These are phyloP conservation scores for Teratosphaeria zuluensis DNA, from an alignment of 2,329 filamentous ascomycete species.

Conservation along the genomic window DNA sequence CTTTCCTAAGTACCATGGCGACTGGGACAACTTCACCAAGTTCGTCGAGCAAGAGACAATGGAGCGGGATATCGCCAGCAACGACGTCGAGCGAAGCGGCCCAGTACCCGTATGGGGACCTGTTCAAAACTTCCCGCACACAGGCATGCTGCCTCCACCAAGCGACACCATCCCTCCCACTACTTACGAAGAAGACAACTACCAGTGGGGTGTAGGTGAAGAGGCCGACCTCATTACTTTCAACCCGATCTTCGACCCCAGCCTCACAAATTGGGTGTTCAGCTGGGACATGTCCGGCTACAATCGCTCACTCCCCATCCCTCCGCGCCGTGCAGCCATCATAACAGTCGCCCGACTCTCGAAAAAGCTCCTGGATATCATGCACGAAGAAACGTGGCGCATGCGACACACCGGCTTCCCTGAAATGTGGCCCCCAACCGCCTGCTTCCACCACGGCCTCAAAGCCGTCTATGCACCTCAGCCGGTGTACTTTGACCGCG, in stretches of 20 bases:
- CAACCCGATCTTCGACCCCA: slow-evolving; percentile 69
- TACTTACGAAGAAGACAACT: slow-evolving; percentile 52
- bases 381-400: slow-evolving; percentile 66
- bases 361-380: slow-evolving; percentile 59
- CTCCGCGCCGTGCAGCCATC: slow-evolving; percentile 66
- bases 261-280: slow-evolving; percentile 64
- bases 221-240: slow-evolving; percentile 66
- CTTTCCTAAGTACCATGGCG: slow-evolving; percentile 58
- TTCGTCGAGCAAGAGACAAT: slow-evolving; percentile 51
- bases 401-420: slow-evolving; percentile 65
- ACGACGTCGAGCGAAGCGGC: slow-evolving; percentile 40
- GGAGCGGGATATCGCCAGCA: slow-evolving; percentile 38
- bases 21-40: slow-evolving; percentile 58
- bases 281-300: slow-evolving; percentile 60
- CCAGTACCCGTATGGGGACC: slow-evolving; percentile 58
- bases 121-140: slow-evolving; percentile 33
- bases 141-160: slow-evolving; percentile 47
- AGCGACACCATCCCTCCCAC: slow-evolving; percentile 55
- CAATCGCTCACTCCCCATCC: slow-evolving; percentile 41
- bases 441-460: slow-evolving; percentile 65
- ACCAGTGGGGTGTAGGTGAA: slow-evolving; percentile 67
- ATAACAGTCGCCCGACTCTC: slow-evolving; percentile 68
- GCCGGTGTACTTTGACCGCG: slow-evolving; percentile 68
- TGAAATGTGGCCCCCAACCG: slow-evolving; percentile 68
- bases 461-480: slow-evolving; percentile 72